These are phyloP conservation scores for Sugiyamaella pinicola DNA, from an alignment of 1,139 yeast species.

Conservation along the genomic window DNA sequence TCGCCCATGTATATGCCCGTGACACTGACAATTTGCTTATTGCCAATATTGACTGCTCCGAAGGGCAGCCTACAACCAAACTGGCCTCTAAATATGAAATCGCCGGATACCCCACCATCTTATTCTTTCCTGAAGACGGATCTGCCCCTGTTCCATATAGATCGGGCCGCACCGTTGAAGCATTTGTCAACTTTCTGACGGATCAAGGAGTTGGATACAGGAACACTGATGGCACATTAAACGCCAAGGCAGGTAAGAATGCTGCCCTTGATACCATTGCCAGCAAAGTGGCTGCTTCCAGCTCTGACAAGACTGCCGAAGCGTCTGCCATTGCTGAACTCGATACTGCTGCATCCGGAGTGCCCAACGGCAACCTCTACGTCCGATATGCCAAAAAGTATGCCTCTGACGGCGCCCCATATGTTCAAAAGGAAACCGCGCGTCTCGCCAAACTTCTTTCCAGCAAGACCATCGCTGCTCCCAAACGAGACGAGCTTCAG, in stretches of 20 bases:
- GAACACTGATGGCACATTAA: constrained; percentile 54
- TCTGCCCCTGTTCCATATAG: constrained; percentile 49
- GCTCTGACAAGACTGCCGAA: constrained; percentile 18
- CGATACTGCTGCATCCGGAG: constrained; percentile 33
- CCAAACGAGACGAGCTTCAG: constrained; percentile 41
- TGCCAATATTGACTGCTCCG: constrained; percentile 54
- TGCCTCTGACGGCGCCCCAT: constrained; percentile 51
- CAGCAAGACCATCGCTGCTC: constrained; percentile 43
- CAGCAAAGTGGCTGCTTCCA: constrained; percentile 24
- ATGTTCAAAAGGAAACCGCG: constrained; percentile 52
- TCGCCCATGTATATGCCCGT: constrained; percentile 53
- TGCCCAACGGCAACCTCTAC: constrained; percentile 48
- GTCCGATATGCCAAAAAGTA: constrained; percentile 52
- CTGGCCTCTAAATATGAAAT: constrained; percentile 51
- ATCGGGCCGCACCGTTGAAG: constrained; percentile 49
- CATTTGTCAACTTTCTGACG: constrained; percentile 56
- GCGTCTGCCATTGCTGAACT: constrained; percentile 28
- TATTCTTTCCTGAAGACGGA: constrained; percentile 49
- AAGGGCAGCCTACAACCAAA: constrained; percentile 49
- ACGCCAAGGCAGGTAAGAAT: constrained; percentile 58
- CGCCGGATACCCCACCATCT: constrained; percentile 55
- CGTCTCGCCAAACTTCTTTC: constrained; percentile 54
- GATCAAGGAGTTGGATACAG: constrained; percentile 56
- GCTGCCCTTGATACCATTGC: constrained; percentile 46
- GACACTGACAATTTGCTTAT: constrained; percentile 51